Evolutionary conservation across 345 rosid species (phyloP), one percentile per base, ranked within the genome.

Genomic region (Rhodomyrtus tomentosa): DNA sequence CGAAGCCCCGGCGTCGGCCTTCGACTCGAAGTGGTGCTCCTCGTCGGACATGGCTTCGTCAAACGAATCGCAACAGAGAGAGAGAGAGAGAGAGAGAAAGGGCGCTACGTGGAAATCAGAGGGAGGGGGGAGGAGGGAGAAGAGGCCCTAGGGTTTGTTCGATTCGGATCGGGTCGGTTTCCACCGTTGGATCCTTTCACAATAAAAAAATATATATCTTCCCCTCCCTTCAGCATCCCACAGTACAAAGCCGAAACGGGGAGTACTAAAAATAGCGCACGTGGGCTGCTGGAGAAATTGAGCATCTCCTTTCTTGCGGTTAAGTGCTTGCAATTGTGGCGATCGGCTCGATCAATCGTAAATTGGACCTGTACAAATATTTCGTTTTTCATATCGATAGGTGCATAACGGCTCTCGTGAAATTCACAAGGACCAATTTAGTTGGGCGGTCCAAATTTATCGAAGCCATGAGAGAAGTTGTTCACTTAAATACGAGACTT

Each of bases 1-100:
- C 72, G 92, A 90, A 32, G 92, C 90, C 76, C 92, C 92, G 72
- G 91, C 91, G 84, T 90, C 91, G 10, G 87, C 92, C 88, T 90
- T 90, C 11, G 92, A 86, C 74, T 90, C 92, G 59, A 90, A 90
- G 83, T 90, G 89, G 84, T 90, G 92, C 74, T 90, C 92, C 83
- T 90, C 92, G 82, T 90, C 92, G 32, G 92, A 90, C 92, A 90
- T 90, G 40, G 79, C 54, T 40, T 12, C 36, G 51, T 10, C 38
- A 53, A 38, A 68, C 14, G 81, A 62, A 38, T 83, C 14, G 38
- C 58, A 14, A 54, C 48, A 12, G 45, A 42, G 76, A 58, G 25
- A 7, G n/a, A 55, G 55, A 62, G 76, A 16, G 80, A 79, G 80
- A 20, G 40, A 5, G 38, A 54, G 40, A 20, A 51, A 81, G 52